Conservation (phyloP, 108 stramenopile species). For the Cyclotella atomus region DNA sequence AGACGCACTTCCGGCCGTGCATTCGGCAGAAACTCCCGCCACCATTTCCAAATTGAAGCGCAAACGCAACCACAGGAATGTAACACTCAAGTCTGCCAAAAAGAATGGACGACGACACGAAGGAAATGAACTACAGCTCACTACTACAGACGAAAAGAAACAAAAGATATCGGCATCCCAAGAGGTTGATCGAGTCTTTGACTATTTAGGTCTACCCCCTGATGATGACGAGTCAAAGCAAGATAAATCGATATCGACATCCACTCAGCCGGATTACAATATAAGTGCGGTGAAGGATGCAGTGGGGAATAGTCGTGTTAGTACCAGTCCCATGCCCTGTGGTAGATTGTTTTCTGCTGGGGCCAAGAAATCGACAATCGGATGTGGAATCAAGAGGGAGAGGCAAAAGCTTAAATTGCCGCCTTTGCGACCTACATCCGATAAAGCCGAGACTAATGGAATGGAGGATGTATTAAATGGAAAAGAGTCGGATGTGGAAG, state of each 20-base stretch:
- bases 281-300: background rate
- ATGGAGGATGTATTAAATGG: background rate
- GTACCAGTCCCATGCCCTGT: background rate
- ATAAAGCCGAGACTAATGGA: background rate
- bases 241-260: background rate
- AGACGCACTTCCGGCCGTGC: background rate
- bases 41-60: slow-evolving; percentile 19
- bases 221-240: background rate
- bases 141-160: background rate
- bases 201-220: slow-evolving; percentile 14
- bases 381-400: background rate
- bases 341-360: slow-evolving; percentile 4
- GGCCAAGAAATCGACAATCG: background rate
- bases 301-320: background rate
- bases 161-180: slow-evolving; percentile 21
- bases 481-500: slow-evolving; percentile 2
- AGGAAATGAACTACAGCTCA: background rate
- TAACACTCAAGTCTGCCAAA: background rate
- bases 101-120: background rate
- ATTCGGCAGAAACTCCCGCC: slow-evolving; percentile 23
- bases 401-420: slow-evolving; percentile 15
- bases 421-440: background rate
- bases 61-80: background rate
- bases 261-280: background rate
- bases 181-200: slow-evolving; percentile 36